Base-by-base conservation (phyloP, 2,329 filamentous ascomycete genomes). In the Epicoccum sorghinum region DNA sequence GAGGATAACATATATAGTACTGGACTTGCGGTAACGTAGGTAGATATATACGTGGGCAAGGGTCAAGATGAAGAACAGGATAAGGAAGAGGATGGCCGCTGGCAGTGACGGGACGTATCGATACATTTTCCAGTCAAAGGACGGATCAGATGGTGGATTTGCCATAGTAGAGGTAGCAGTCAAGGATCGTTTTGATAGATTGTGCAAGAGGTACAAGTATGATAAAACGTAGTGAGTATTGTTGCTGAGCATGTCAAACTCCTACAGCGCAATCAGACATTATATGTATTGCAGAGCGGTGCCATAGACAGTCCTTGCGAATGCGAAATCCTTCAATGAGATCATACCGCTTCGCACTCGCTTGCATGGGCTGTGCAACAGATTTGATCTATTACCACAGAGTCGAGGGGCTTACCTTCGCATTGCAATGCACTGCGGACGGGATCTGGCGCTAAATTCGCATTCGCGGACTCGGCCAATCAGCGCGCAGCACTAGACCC, bases 121-220 rank as follows among this genome's bases (percentile, higher is more conserved):
- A 51, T 68, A 74, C 67, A 72, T 72, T 39, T 66, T 59, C 64
- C 67, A 74, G 49, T 72, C 69, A 44, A 71, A 71, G 14, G 47
- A 10, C 2, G 56, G 38, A 0, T 32, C 43, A 25, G 60, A 59
- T 0, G 66, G 67, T 23, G 63, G 67, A 37, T 68, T 69, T 2
- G 63, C 64, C 61, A 66, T 67, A 13, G 14, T 32, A 18, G 18
- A 18, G 18, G 18, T 18, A 18, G 18, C 18, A 18, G 18, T 18
- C 18, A 18, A 18, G 18, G 18, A 4, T 24, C 3, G 10, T 4
- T 9, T 37, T 48, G 27, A 22, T 9, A n/a, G 3, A 8, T 30
- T 12, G 5, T 14, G 23, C 12, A 23, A 47, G 14, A 9, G 9
- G 6, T 29, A 29, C 9, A 9, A 7, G 27, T 29, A 29, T 29